Percentiles rank a stretch among this genome's conserved stretches.
Evolutionary conservation across 306 rosid genomes (phyloP).

Genomic region (Fragaria vesca): DNA sequence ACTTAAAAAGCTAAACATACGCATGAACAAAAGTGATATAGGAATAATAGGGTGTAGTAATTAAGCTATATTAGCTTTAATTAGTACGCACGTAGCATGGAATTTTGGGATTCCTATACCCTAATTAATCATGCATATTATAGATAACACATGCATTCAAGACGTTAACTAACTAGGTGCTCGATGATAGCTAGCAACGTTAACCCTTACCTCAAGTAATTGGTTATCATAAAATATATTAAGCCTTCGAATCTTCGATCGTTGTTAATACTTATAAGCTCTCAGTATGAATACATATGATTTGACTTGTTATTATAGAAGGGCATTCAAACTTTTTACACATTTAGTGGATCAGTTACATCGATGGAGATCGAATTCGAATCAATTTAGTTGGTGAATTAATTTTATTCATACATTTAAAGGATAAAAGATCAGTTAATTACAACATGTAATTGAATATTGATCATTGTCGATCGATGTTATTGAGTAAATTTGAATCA

Average conservation of each 20-base stretch:
- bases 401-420: neutral
- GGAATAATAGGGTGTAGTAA: neutral
- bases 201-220: neutral
- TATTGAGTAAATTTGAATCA: neutral
- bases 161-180: neutral
- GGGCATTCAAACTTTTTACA: neutral
- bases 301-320: slow-evolving; percentile 5
- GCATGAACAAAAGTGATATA: neutral
- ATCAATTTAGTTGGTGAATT: slow-evolving; percentile 3
- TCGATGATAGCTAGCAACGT: neutral
- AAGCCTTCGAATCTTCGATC: neutral
- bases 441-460: neutral
- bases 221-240: neutral
- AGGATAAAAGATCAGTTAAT: neutral
- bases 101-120: neutral
- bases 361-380: neutral
- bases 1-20: neutral
- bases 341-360: slow-evolving; percentile 9
- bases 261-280: neutral
- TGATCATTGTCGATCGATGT: neutral
- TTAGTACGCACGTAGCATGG: neutral
- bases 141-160: neutral
- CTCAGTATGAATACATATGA: neutral
- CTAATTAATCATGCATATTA: neutral
- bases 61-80: neutral